Evolutionary conservation across 2,329 filamentous ascomycete species (phyloP).

Genomic region (Setomelanomma holmii): DNA sequence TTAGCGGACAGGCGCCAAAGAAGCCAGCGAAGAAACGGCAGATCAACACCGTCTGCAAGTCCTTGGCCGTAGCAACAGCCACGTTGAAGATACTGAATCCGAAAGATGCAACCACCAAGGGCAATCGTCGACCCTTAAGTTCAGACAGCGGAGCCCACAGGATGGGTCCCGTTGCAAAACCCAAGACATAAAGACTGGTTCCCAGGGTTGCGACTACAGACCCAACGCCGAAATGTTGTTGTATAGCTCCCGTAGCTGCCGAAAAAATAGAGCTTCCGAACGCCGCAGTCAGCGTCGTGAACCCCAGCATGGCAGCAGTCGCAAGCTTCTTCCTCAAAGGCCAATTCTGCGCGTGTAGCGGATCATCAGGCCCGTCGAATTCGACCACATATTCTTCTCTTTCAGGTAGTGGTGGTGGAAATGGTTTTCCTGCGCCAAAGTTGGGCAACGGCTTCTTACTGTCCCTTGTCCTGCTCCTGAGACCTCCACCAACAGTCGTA

Average conservation of each 20-base stretch:
- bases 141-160: constrained; percentile 61
- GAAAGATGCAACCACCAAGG: constrained; percentile 58
- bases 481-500: constrained; percentile 68
- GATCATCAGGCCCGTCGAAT: constrained; percentile 84
- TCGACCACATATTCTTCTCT: constrained; percentile 76
- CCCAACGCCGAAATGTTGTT: constrained; percentile 53
- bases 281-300: constrained; percentile 71
- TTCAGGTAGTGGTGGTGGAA: constrained; percentile 72
- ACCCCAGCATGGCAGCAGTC: constrained; percentile 73
- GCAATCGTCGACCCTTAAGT: constrained; percentile 57
- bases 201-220: constrained; percentile 58
- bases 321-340: constrained; percentile 76
- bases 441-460: constrained; percentile 66
- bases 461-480: constrained; percentile 53
- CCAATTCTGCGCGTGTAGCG: constrained; percentile 89
- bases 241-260: constrained; percentile 44
- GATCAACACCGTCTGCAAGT: constrained; percentile 61
- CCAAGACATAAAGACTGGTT: constrained; percentile 58
- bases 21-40: constrained; percentile 62
- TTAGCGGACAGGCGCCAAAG: constrained; percentile 61
- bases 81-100: constrained; percentile 61
- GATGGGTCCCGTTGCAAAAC: constrained; percentile 56
- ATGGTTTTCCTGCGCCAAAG: constrained; percentile 78
- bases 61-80: constrained; percentile 58
- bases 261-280: constrained; percentile 64